Base-by-base conservation (phyloP, 2,329 filamentous ascomycete genomes). In the Trichoderma endophyticum region DNA sequence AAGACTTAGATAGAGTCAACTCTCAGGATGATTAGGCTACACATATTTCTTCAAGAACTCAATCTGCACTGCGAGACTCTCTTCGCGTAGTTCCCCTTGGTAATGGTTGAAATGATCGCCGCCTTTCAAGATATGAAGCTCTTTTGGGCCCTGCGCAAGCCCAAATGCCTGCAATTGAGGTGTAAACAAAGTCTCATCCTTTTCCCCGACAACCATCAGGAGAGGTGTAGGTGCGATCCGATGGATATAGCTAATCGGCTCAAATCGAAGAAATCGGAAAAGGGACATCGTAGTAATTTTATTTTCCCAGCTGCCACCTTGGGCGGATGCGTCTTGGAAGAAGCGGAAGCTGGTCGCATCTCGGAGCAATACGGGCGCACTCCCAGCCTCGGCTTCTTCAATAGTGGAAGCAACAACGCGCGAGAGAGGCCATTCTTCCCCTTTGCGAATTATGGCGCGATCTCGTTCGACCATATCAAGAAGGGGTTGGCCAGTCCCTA, bases 141-240 rank as follows among this genome's bases (percentile, higher is more conserved):
- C 57, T 65, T 75, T 75, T 24, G 73, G 60, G 70, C 66, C 71
- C 14, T 48, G 39, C 24, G 74, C 74, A 32, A 66, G 26, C 11
- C 62, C 73, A 59, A 74, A 75, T 30, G 73, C 73, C 36, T 63
- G 71, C 30, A 75, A 36, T 43, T 75, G 71, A 14, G 30, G 18
- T 4, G 65, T 64, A n/a, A 66, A 59, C 4, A 67, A 65, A 14
- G 30, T 57, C 3, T 51, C 48, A 57, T 72, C 71, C 26, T 73
- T 72, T 21, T 66, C 70, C 15, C 59, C 62, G 7, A 74, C 60
- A 18, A 75, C 62, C 64, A 74, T 74, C 6, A 75, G 26, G 7
- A 75, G 48, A 14, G 74, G 74, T 6, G 73, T 74, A 8, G 74
- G 74, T 2, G 73, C 68, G 24, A 75, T 72, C 12, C 73, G 73